Evolutionary conservation across 352 stramenopile species (phyloP).

Genomic region (Hyaloperonospora arabidopsidis): DNA sequence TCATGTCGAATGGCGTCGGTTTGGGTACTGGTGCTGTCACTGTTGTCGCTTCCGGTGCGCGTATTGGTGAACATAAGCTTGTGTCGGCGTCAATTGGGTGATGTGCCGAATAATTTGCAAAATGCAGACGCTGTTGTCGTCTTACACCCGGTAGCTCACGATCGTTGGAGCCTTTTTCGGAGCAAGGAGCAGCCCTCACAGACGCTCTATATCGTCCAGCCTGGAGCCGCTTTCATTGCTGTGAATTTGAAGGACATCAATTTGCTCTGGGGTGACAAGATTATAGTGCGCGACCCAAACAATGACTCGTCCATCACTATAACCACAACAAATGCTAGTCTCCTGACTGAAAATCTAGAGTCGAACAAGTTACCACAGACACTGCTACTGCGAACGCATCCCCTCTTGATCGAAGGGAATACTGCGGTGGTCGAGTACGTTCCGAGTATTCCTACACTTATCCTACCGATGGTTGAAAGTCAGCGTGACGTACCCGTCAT

Average conservation of each 20-base stretch:
- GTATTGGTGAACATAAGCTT: conserved; percentile 17
- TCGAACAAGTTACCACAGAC: conserved; percentile 13
- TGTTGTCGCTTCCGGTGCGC: conserved; percentile 10
- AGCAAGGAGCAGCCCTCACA: conserved; percentile 8
- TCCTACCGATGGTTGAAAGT: conserved; percentile 26
- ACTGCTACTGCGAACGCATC: conserved; percentile 32
- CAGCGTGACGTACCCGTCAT: conserved; percentile 21
- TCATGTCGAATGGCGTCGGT: background rate
- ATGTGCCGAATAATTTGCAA: conserved; percentile 7
- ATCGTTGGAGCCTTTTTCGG: conserved; percentile 18
- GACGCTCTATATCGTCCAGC: conserved; percentile 15
- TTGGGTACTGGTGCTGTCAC: conserved; percentile 8
- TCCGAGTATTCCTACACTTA: conserved; percentile 38
- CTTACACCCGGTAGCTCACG: conserved; percentile 13
- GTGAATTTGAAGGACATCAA: conserved; percentile 27
- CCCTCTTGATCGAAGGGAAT: conserved; percentile 36
- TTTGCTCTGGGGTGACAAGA: conserved; percentile 26
- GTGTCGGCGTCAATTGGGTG: background rate
- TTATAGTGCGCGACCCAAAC: conserved; percentile 22
- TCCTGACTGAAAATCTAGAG: conserved; percentile 1
- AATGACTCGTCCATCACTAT: conserved; percentile 7
- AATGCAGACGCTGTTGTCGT: conserved; percentile 14
- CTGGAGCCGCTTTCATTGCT: conserved; percentile 21
- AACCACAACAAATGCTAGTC: conserved; percentile 14
- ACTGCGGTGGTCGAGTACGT: conserved; percentile 43